These are phyloP conservation scores for Fraxinus ornus DNA, from an alignment of 305 asterid species.

Conservation along the genomic window DNA sequence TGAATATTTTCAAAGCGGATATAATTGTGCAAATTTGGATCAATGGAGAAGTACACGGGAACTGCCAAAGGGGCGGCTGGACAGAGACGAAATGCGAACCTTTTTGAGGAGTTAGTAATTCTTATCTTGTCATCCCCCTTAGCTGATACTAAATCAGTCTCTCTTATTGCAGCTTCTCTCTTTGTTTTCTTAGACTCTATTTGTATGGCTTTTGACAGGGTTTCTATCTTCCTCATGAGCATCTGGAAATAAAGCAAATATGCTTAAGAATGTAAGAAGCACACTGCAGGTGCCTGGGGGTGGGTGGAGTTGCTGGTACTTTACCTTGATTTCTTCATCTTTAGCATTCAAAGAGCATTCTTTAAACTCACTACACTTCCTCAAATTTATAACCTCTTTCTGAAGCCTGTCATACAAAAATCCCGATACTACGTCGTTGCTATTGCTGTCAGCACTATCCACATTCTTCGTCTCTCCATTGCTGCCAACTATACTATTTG, in stretches of 20 bases:
- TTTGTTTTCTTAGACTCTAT: conserved; percentile 62
- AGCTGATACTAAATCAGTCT: conserved; percentile 37
- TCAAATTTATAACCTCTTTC: conserved; percentile 72
- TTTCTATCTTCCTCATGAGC: conserved; percentile 64
- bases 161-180: conserved; percentile 63
- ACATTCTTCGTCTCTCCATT: conserved; percentile 9
- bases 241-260: conserved; percentile 37
- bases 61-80: background rate
- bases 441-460: background rate
- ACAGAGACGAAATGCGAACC: conserved; percentile 31
- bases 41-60: background rate
- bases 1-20: background rate
- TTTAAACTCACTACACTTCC: conserved; percentile 61
- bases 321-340: conserved; percentile 81
- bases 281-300: background rate
- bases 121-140: conserved; percentile 41
- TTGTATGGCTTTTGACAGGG: conserved; percentile 64
- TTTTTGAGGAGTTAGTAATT: conserved; percentile 44
- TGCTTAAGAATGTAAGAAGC: conserved; percentile 13
- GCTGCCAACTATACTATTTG: background rate
- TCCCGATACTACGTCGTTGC: conserved; percentile 53
- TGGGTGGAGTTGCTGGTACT: background rate
- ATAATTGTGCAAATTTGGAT: background rate
- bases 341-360: conserved; percentile 48
- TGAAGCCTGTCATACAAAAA: conserved; percentile 80